Evolutionary conservation across 1,284 basidiomycete genomes (phyloP).

Genomic region (Ustilago sp.): DNA sequence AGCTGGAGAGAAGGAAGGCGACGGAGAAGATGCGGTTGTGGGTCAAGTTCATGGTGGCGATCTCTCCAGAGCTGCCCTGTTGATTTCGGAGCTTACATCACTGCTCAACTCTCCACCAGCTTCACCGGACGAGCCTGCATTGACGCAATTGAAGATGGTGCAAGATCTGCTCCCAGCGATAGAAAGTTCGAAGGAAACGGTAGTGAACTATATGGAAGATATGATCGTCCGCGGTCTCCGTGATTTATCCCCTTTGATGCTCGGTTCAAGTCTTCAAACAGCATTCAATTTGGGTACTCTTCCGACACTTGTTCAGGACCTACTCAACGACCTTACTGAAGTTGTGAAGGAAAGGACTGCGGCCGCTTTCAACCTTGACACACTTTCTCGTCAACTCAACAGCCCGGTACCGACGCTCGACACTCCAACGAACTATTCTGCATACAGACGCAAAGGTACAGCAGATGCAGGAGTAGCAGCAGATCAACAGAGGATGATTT

Average conservation of each 20-base stretch:
- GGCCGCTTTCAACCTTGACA: constrained; percentile 84
- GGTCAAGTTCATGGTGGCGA: constrained; percentile 47
- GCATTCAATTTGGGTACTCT: constrained; percentile 90
- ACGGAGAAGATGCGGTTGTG: constrained; percentile 41
- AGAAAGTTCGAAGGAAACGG: constrained; percentile 39
- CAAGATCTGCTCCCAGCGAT: constrained; percentile 39
- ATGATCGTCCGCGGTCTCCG: constrained; percentile 60
- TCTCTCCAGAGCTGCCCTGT: constrained; percentile 50
- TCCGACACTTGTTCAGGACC: constrained; percentile 82
- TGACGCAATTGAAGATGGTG: constrained; percentile 42
- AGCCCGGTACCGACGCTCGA: constrained; percentile 17
- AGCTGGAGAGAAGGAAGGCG: constrained; percentile 4
- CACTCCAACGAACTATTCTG: constrained; percentile 9
- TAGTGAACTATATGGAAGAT: constrained; percentile 62
- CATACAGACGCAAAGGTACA: constrained; percentile 73
- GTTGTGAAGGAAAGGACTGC: constrained; percentile 82
- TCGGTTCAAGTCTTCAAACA: constrained; percentile 91
- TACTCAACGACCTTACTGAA: constrained; percentile 84
- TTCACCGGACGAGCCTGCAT: constrained; percentile 56
- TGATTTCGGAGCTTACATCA: constrained; percentile 40
- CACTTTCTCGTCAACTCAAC: constrained; percentile 83
- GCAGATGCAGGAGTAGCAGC: constrained; percentile 77
- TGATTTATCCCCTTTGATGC: constrained; percentile 72
- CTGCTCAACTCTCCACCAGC: constrained; percentile 8
- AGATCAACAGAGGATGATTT: constrained; percentile 75